A percentile compares a stretch with the other conserved stretches of the same genome.
phyloP scores from a whole-genome alignment of 163 green algal genomes.

The Scenedesmus sp. region DNA sequence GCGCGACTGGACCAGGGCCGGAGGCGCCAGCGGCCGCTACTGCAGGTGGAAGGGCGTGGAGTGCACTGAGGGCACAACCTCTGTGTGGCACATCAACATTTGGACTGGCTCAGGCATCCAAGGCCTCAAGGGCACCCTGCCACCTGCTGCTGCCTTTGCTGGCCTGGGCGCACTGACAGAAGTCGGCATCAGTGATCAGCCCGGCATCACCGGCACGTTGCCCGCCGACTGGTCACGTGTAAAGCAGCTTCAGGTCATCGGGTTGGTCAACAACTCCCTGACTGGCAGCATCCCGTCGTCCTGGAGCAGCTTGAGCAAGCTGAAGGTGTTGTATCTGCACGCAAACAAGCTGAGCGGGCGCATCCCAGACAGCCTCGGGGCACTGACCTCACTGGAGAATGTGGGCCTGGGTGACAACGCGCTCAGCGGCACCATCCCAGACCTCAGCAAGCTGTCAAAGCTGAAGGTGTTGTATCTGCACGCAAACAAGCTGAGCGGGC shows the following conservation, averaged over 20 bases:
- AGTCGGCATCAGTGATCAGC: background rate
- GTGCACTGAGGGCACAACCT: background rate
- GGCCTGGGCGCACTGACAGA: background rate
- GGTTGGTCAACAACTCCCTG: background rate
- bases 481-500: background rate
- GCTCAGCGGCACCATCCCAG: too few relatives aligned
- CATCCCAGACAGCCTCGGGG: background rate
- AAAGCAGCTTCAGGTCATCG: background rate
- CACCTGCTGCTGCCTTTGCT: background rate
- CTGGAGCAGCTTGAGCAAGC: background rate
- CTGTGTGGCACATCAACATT: background rate
- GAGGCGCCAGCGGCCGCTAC: background rate
- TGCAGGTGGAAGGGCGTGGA: background rate
- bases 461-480: too few relatives aligned
- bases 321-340: background rate
- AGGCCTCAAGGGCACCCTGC: slow-evolving; percentile 5
- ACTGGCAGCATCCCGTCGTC: background rate
- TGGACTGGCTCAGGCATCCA: background rate
- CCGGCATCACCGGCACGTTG: background rate
- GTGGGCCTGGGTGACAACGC: too few relatives aligned
- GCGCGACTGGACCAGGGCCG: background rate
- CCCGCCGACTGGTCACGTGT: background rate
- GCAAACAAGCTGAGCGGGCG: slow-evolving; percentile 4
- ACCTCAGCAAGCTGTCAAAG: too few relatives aligned
- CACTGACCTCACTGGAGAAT: too few relatives aligned